Conservation (phyloP, 345 rosid genomes). For the Trapa incisa region DNA sequence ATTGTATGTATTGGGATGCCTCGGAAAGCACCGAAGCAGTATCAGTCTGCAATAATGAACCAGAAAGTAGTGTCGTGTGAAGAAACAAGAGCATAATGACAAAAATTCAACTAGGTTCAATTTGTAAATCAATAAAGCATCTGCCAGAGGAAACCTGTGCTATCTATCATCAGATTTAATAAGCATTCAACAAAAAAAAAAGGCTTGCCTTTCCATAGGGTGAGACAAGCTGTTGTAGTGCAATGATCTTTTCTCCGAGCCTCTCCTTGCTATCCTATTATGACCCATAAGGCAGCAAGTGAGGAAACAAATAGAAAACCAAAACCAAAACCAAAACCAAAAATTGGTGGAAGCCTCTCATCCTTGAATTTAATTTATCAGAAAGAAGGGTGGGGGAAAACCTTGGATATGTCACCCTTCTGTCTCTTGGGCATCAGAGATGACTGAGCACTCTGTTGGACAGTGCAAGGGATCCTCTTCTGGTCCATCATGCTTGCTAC, state of each 20-base stretch:
- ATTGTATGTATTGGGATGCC: slow-evolving; percentile 74
- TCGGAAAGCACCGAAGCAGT: slow-evolving; percentile 90
- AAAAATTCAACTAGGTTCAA: too few species aligned
- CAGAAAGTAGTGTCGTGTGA: not conserved
- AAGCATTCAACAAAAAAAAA: not conserved
- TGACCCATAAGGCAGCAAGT: slow-evolving; percentile 1
- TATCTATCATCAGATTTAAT: too few species aligned
- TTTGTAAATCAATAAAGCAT: not conserved
- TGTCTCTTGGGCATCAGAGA: slow-evolving; percentile 59
- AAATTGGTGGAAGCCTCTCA: not conserved
- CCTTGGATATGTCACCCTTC: slow-evolving; percentile 75
- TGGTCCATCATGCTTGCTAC: slow-evolving; percentile 60
- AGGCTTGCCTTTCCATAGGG: slow-evolving; percentile 81
- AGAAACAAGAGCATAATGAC: too few species aligned
- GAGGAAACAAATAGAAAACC: not conserved
- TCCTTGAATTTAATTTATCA: not conserved
- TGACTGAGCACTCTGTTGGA: slow-evolving; percentile 42
- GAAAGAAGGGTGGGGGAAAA: slow-evolving; percentile 3
- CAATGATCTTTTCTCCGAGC: slow-evolving; percentile 67
- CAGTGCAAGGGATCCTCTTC: slow-evolving; percentile 56
- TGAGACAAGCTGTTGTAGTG: slow-evolving; percentile 91
- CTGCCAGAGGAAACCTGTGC: too few species aligned
- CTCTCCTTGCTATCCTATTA: slow-evolving; percentile 78
- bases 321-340: not conserved
- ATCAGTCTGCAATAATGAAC: slow-evolving; percentile 50